Evolutionary conservation across 164 flowering plant species (phyloP), one percentile per base, ranked within the genome.

Genomic region (Berberis thunbergii): DNA sequence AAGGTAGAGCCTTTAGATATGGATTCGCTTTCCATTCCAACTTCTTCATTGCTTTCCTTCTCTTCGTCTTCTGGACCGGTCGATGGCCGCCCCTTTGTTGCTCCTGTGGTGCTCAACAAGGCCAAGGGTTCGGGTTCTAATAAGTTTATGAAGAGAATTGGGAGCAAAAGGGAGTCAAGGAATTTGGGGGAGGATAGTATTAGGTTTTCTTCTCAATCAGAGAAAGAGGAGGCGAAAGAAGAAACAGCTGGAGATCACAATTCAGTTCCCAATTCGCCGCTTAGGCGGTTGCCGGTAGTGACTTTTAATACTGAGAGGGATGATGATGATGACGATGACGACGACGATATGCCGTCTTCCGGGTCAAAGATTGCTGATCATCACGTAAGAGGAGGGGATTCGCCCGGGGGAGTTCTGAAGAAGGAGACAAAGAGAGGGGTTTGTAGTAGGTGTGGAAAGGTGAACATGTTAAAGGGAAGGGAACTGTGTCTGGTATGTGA

Each of bases 401-500:
- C 81, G 54, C 74, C 77, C 88, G 0, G 83, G 82, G 86, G 74
- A 56, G 81, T 77, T 57, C 65, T 83, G 0, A 83, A 76, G 62
- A 87, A 79, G 60, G 75, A 76, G 75, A 88, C 80, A 77, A 82
- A 70, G 61, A 82, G 68, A 41, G 77, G 76, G 71, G 86, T 78
- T 42, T 92, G 98, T 77, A 81, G 67, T 65, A 68, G 96, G 64
- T 92, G 98, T 70, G 87, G 87, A 44, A 92, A 80, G 67, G 86
- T 83, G 65, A 94, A 83, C 26, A 26, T 26, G 73, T 89, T 95
- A 96, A 93, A 92, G 58, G 78, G 83, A 10, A 91, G 87, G 67
- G 98, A 94, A 77, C 75, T 76, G 3, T 94, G 98, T 70, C 56
- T 94, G 58, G 96, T 86, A 60, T 94, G 98, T 76, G 87, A 84